These are phyloP conservation scores for Pleurotus ostreatus DNA, from an alignment of 768 basidiomycete species.

Conservation along the genomic window DNA sequence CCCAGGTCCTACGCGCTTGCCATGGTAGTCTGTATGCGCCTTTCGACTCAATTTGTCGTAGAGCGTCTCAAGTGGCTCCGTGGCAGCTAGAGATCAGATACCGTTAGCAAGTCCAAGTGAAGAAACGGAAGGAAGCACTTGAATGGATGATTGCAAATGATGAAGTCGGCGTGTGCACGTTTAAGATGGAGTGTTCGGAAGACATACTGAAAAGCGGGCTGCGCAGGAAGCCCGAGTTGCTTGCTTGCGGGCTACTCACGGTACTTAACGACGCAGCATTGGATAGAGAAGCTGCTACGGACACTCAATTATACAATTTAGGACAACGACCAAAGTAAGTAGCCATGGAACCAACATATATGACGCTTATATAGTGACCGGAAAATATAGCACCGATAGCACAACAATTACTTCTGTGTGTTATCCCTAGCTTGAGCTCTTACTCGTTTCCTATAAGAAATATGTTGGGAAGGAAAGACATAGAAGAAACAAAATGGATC, in stretches of 20 bases:
- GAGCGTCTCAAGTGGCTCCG: slow-evolving; percentile 60
- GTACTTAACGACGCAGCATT: no score
- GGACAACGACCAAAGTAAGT: no score
- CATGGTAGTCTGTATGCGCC: slow-evolving; percentile 49
- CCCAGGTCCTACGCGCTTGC: slow-evolving; percentile 63
- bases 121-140: slow-evolving; percentile 37
- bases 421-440: slow-evolving; percentile 87
- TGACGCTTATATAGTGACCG: no score
- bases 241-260: no score
- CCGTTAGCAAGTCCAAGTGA: background rate
- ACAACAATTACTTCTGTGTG: slow-evolving; percentile 63
- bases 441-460: slow-evolving; percentile 61
- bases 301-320: no score
- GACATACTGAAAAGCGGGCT: slow-evolving; percentile 18
- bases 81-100: slow-evolving; percentile 46
- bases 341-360: no score
- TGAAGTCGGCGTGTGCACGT: slow-evolving; percentile 72
- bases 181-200: slow-evolving; percentile 45
- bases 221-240: background rate
- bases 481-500: background rate
- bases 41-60: slow-evolving; percentile 74
- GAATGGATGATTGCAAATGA: slow-evolving; percentile 78
- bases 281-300: no score
- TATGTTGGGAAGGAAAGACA: background rate
- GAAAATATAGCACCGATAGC: background rate